Evolutionary conservation across 352 stramenopile species (phyloP), one percentile per base, ranked within the genome.

Genomic region (Globisporangium okanoganense): DNA sequence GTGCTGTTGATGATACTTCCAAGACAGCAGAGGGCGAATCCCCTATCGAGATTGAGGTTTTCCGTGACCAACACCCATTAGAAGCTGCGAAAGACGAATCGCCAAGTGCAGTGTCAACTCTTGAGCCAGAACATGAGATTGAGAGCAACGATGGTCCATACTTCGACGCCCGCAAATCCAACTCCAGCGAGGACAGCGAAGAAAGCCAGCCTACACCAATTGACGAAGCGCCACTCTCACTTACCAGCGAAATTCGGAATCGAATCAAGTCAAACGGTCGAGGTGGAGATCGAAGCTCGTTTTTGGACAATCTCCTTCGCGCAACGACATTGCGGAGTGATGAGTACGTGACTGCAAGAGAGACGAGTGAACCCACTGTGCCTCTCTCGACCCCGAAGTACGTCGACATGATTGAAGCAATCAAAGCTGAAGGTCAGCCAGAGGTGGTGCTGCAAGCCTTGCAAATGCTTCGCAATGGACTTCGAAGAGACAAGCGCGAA

Each of bases 81-180:
- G 51, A 22, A 12, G 10, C 31, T 35, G 3, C 29, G 13, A 52
- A 38, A 27, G 41, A 62, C 24, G 27, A 24, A 16, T 24, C 50
- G 2, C 33, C 40, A 10, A 59, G 59, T 13, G 40, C 29, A 25
- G 40, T 25, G 1, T 65, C 59, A 10, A 65, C 59, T 1, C 64
- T 78, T 5, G 72, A 84, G 36, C 75, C 75, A 1, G 75, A 84
- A 43, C 75, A 71, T 45, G 75, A 84, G 62, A 69, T 79, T 16
- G 72, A 81, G 40, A 59, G 62, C 54, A 57, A 67, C 22, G 54
- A 44, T 35, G 48, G 25, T 2, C 66, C 47, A 0, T 64, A 44
- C 27, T 40, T 64, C 25, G 58, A 57, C 33, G 35, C 47, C 2
- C 47, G 47, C 48, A 64, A 64, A 36, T 29, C 47, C 20, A 48